Base-by-base conservation (phyloP, 495 filamentous ascomycete species). In the Clohesyomyces aquaticus region DNA sequence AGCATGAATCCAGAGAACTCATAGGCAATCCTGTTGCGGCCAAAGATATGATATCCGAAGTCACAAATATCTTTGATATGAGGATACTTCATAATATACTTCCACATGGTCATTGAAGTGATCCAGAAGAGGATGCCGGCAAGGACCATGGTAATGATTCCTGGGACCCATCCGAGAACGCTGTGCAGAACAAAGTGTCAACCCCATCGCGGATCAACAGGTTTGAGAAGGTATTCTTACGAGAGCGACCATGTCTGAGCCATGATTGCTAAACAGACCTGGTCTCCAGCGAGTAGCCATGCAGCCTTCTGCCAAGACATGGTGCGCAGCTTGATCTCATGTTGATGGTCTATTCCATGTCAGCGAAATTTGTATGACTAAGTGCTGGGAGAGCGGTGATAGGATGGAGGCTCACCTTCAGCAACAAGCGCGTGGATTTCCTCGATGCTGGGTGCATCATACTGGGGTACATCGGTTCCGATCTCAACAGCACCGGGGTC, bases 181-280 rank as follows among this genome's bases (percentile, higher is more conserved):
- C 75, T 77, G 32, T 14, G 32, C 14, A 14, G 32, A 38, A 38
- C 14, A 14, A 6, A 38, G 14, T 38, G 14, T 38, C 14, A 38
- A 14, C 6, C n/a, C n/a, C n/a, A 14, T 6, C 32, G 32, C 6
- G 32, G 6, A 38, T 14, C 32, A 38, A 38, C 6, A 38, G 6
- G 32, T 6, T 14, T 38, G 32, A 6, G 32, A 38, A 6, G 32
- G 32, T 14, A 38, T 6, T 6, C 32, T 38, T 38, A 38, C 32
- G 32, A 38, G n/a, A 80, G 72, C 48, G 77, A 78, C 78, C 77
- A 80, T 1, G 75, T 74, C 66, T 80, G 78, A 19, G 78, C 77
- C 78, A 78, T 80, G 53, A 80, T 79, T n/a, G 78, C 78, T 56
- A 80, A 55, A 53, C 78, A 80, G 58, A 80, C 78, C 63, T 80